Conservation (phyloP, 192 early-diverging fungal genomes). For the Coemansia sp. region DNA sequence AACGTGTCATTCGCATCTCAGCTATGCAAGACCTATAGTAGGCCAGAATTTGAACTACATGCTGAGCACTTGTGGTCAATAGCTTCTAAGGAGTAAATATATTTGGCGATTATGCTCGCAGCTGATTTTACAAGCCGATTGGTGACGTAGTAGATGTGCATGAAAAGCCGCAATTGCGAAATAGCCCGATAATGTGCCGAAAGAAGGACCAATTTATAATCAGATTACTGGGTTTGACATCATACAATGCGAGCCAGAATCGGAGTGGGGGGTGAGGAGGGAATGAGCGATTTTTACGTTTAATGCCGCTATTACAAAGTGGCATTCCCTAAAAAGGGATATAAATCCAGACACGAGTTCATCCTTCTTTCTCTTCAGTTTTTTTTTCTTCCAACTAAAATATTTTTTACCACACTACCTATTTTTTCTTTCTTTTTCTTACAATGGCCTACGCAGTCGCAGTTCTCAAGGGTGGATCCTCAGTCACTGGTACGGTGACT, state of each 20-base stretch:
- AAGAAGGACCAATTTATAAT: neutral
- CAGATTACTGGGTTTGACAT: neutral
- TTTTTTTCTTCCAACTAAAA: slow-evolving; percentile 1
- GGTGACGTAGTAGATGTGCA: too few species aligned
- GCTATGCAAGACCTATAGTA: too few species aligned
- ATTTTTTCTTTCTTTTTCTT: slow-evolving; percentile 10
- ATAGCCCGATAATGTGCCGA: neutral
- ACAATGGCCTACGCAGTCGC: slow-evolving; percentile 86
- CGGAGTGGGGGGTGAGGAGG: neutral
- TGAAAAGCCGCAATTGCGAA: neutral
- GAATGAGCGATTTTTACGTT: neutral
- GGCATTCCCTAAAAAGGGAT: neutral
- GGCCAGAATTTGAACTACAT: too few species aligned
- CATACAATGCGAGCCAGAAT: neutral
- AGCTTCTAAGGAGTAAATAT: too few species aligned
- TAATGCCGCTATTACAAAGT: neutral
- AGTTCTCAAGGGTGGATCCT: slow-evolving; percentile 72
- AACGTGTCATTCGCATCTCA: too few species aligned
- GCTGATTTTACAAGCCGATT: too few species aligned
- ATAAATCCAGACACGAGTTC: neutral
- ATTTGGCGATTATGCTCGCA: too few species aligned
- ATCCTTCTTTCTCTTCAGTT: neutral
- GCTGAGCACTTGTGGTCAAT: too few species aligned
- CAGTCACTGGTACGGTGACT: slow-evolving; percentile 70
- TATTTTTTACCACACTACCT: neutral